These are phyloP conservation scores for Claviceps maximensis DNA, from an alignment of 2,329 filamentous ascomycete species.

Conservation along the genomic window DNA sequence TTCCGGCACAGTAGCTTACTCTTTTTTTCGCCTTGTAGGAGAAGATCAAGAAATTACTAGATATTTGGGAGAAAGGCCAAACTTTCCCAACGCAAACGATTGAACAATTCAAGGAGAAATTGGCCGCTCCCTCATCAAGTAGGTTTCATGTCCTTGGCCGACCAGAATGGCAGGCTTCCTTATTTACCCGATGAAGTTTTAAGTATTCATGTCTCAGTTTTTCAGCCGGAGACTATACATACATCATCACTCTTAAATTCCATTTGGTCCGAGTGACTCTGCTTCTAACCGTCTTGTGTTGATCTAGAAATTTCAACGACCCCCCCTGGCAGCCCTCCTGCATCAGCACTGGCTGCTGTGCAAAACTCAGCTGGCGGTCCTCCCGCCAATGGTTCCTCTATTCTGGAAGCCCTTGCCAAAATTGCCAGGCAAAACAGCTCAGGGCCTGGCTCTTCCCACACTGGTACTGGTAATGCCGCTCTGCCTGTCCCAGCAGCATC, in stretches of 20 bases:
- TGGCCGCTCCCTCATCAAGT: slow-evolving; percentile 53
- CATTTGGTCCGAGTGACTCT: not conserved
- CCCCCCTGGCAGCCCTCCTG: slow-evolving; percentile 49
- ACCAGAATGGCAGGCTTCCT: not conserved
- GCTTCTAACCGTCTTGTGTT: slow-evolving; percentile 4
- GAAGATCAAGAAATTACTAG: slow-evolving; percentile 84
- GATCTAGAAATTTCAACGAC: slow-evolving; percentile 56
- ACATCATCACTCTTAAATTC: not conserved
- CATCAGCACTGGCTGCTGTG: slow-evolving; percentile 28
- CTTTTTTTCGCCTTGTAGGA: slow-evolving; percentile 50
- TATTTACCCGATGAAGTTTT: not conserved
- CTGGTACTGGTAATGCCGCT: slow-evolving; percentile 21
- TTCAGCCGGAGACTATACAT: not conserved
- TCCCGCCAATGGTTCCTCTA: slow-evolving; percentile 41
- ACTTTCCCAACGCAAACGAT: slow-evolving; percentile 80
- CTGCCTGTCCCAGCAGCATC: slow-evolving; percentile 30
- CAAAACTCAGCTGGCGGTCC: slow-evolving; percentile 23
- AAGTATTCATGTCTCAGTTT: not conserved
- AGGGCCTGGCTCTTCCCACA: slow-evolving; percentile 18
- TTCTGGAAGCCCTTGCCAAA: slow-evolving; percentile 67
- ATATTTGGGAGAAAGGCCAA: slow-evolving; percentile 94
- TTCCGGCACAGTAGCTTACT: slow-evolving; percentile 24
- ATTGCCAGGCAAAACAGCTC: slow-evolving; percentile 62
- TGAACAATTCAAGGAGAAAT: slow-evolving; percentile 66
- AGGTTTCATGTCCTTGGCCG: slow-evolving; percentile 29